A percentile compares a stretch with the other conserved stretches of the same genome.
phyloP scores from a whole-genome alignment of 495 filamentous ascomycete genomes.

The Pyrenula aspistea region DNA sequence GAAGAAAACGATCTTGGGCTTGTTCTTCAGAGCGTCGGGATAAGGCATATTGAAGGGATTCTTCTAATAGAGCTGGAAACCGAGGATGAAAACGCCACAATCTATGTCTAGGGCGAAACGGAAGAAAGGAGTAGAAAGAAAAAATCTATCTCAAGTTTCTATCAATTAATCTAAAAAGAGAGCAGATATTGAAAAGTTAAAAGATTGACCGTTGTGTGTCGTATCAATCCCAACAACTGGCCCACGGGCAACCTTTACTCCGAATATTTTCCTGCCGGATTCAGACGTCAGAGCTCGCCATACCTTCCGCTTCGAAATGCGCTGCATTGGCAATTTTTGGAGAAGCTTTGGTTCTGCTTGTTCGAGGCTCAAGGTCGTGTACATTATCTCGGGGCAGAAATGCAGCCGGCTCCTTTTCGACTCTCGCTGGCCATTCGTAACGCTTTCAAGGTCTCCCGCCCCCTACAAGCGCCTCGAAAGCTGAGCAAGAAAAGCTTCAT shows the following conservation, averaged over 20 bases:
- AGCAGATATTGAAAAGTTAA: no score
- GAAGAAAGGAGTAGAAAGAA: neutral
- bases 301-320: neutral
- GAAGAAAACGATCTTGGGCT: constrained; percentile 86
- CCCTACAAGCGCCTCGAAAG: neutral
- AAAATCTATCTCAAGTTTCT: neutral
- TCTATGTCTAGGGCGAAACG: no score
- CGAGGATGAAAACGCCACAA: no score
- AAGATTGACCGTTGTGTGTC: no score
- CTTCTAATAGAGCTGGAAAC: no score
- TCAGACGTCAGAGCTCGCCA: neutral
- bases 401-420: neutral
- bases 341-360: no score
- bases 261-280: neutral
- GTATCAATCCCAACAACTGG: neutral
- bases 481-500: neutral
- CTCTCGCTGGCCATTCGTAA: neutral
- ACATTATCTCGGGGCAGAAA: neutral
- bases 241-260: neutral
- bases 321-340: no score
- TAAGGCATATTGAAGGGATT: constrained; percentile 13
- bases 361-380: no score
- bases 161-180: no score
- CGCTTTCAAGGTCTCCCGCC: neutral
- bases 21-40: constrained; percentile 36